phyloP scores from a whole-genome alignment of 148 eudicot species.

The Mesembryanthemum crystallinum region DNA sequence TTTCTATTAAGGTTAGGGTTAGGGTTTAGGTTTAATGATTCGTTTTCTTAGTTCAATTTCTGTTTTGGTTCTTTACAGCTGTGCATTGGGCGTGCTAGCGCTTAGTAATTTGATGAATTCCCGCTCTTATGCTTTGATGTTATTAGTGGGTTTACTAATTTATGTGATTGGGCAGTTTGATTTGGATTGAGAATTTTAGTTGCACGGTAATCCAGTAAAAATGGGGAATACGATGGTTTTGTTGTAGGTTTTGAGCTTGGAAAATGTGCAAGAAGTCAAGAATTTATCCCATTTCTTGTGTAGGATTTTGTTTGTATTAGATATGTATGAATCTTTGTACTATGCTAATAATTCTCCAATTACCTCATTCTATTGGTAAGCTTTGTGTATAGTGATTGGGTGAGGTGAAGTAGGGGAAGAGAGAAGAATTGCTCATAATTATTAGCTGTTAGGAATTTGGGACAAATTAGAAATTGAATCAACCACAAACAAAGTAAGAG shows the following conservation, averaged over 20 bases:
- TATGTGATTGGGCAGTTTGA: neutral
- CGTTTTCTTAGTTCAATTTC: neutral
- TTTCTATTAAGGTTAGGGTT: slow-evolving; percentile 17
- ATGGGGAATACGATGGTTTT: neutral
- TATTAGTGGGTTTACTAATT: neutral
- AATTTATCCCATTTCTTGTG: no score
- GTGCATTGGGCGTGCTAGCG: neutral
- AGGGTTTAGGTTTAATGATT: neutral
- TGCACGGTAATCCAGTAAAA: neutral
- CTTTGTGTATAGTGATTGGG: no score
- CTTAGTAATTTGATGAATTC: neutral
- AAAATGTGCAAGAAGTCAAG: no score
- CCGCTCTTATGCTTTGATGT: neutral
- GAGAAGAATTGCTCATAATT: no score
- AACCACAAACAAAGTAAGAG: no score
- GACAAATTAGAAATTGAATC: no score
- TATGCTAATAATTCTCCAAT: no score
- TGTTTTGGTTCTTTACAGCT: slow-evolving; percentile 2
- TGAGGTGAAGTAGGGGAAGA: no score
- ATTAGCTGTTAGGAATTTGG: no score
- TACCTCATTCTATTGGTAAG: no score
- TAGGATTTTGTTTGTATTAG: no score
- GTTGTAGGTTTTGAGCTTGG: neutral
- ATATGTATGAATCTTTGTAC: no score
- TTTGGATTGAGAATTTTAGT: neutral